A percentile compares a stretch with the other conserved stretches of the same genome.
These are phyloP conservation scores for Irpex sp. DNA, from an alignment of 1,284 basidiomycete species.

Conservation along the genomic window DNA sequence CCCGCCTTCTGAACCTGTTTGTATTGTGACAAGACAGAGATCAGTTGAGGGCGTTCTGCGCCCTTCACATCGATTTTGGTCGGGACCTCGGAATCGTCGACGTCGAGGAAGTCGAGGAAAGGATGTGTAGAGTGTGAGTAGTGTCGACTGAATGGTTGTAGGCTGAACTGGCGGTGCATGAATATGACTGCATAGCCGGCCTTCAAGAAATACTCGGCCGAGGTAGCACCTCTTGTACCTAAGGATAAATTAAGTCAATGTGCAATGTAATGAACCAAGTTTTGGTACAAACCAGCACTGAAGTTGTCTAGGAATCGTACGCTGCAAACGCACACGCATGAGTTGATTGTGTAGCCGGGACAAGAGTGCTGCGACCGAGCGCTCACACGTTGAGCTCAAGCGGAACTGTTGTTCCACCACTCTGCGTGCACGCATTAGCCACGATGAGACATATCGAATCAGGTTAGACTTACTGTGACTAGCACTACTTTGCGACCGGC, in stretches of 20 bases:
- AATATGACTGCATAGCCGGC: constrained; percentile 97
- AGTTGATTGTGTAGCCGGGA: constrained; percentile 16
- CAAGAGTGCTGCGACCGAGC: constrained; percentile 16
- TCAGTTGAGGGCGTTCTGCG: constrained; percentile 61
- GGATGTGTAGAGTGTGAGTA: constrained; percentile 98
- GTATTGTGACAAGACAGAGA: constrained; percentile 78
- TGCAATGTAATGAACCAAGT: background rate
- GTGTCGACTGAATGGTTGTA: constrained; percentile 95
- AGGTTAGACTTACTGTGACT: constrained; percentile 73
- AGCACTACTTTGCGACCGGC: constrained; percentile 80
- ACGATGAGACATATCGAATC: constrained; percentile 10
- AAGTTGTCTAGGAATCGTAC: constrained; percentile 99
- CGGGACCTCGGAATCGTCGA: constrained; percentile 40
- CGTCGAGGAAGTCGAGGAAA: constrained; percentile 92
- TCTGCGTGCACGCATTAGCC: constrained; percentile 43
- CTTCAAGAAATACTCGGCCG: constrained; percentile 95
- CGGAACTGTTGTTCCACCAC: constrained; percentile 93
- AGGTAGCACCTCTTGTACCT: constrained; percentile 96
- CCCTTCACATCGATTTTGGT: constrained; percentile 61
- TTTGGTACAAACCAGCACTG: constrained; percentile 73
- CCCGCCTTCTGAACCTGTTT: constrained; percentile 75
- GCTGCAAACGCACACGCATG: constrained; percentile 41
- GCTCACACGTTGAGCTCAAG: constrained; percentile 95
- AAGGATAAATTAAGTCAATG: background rate
- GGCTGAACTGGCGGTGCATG: constrained; percentile 95